Percentiles rank a stretch among this genome's conserved stretches.
phyloP scores from a whole-genome alignment of 345 rosid genomes.

The Stellera chamaejasme region DNA sequence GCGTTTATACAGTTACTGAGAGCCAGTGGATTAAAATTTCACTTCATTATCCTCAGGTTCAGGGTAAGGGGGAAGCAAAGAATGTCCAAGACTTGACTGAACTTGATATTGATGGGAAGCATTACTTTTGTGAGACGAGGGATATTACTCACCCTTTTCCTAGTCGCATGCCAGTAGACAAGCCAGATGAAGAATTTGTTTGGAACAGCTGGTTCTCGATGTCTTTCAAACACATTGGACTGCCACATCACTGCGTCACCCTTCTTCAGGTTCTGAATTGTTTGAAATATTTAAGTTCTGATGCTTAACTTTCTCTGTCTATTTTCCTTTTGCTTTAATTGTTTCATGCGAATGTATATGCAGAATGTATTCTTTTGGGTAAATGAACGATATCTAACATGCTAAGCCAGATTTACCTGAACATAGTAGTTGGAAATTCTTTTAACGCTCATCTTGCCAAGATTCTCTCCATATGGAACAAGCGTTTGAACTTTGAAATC shows the following conservation, averaged over 20 bases:
- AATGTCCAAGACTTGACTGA: slow-evolving; percentile 82
- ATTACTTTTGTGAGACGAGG: slow-evolving; percentile 84
- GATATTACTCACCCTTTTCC: slow-evolving; percentile 93
- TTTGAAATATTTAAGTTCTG: slow-evolving; percentile 19
- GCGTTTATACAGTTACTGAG: slow-evolving; percentile 71
- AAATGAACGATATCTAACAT: too few species aligned
- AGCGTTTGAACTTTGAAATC: too few species aligned
- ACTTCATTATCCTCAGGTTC: slow-evolving; percentile 71
- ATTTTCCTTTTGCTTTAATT: neutral
- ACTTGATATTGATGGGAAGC: slow-evolving; percentile 91
- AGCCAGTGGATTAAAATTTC: slow-evolving; percentile 86
- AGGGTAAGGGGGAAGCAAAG: slow-evolving; percentile 84
- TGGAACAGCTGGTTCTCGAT: slow-evolving; percentile 88
- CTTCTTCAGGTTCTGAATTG: slow-evolving; percentile 84
- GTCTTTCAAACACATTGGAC: slow-evolving; percentile 66
- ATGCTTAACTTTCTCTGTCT: slow-evolving; percentile 10
- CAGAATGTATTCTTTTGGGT: neutral
- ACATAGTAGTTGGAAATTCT: too few species aligned
- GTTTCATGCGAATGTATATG: neutral
- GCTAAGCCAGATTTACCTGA: too few species aligned
- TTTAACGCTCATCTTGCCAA: too few species aligned
- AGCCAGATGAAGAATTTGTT: slow-evolving; percentile 88
- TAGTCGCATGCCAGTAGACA: slow-evolving; percentile 56
- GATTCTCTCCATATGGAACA: too few species aligned
- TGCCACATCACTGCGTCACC: slow-evolving; percentile 57